Percentiles rank a stretch among this genome's conserved stretches.
Conservation (phyloP, 306 rosid species). For the Styphnolobium japonicum region DNA sequence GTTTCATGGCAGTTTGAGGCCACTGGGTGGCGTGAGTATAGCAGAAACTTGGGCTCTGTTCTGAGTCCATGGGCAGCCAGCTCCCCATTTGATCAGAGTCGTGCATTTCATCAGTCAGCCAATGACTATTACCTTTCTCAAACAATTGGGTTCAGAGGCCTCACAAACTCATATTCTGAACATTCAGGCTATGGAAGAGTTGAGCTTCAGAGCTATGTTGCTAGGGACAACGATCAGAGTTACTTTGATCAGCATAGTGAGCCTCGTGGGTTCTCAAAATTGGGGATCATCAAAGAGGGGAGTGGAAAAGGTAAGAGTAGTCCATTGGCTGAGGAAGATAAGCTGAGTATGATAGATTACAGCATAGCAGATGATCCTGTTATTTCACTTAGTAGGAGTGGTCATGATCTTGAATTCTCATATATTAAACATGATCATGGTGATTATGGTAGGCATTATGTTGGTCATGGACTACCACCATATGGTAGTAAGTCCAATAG, state of each 20-base stretch:
- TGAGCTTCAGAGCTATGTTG: slow-evolving; percentile 74
- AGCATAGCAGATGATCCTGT: slow-evolving; percentile 20
- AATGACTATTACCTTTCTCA: slow-evolving; percentile 66
- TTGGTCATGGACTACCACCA: slow-evolving; percentile 21
- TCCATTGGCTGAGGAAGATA: slow-evolving; percentile 63
- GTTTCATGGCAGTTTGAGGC: slow-evolving; percentile 84
- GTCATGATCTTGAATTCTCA: slow-evolving; percentile 6
- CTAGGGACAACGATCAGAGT: slow-evolving; percentile 41
- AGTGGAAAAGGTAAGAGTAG: slow-evolving; percentile 2
- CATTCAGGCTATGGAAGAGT: slow-evolving; percentile 54
- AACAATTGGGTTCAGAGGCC: slow-evolving; percentile 29
- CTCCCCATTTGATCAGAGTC: slow-evolving; percentile 32
- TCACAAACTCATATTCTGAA: slow-evolving; percentile 17
- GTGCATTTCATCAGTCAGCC: slow-evolving; percentile 45
- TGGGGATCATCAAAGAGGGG: slow-evolving; percentile 25
- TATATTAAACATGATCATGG: slow-evolving; percentile 16
- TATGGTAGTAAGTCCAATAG: not conserved
- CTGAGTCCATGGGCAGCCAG: slow-evolving; percentile 62
- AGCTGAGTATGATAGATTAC: slow-evolving; percentile 36
- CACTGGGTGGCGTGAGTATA: slow-evolving; percentile 41
- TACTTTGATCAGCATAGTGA: slow-evolving; percentile 31
- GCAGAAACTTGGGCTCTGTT: slow-evolving; percentile 48
- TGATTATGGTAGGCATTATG: not conserved
- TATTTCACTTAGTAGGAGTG: not conserved
- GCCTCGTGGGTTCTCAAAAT: slow-evolving; percentile 23